Evolutionary conservation across 768 basidiomycete genomes (phyloP), one percentile per base, ranked within the genome.

Genomic region (Dioszegia crocea): DNA sequence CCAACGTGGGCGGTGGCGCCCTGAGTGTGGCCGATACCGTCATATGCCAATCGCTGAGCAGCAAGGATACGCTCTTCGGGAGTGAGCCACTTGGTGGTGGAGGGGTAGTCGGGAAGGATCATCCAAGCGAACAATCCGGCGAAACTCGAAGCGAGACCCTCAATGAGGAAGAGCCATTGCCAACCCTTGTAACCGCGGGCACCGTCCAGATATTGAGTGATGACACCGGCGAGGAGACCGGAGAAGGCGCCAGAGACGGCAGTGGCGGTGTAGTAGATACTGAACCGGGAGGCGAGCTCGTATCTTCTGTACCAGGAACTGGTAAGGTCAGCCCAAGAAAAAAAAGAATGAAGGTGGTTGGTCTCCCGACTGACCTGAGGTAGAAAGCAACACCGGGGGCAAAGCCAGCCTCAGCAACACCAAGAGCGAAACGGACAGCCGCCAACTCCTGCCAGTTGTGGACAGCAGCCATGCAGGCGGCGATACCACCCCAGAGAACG

Each of bases 161-260:
- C 71, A 33, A 70, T 70, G 48, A 68, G 62, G 40, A 52, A 60
- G 31, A 61, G 31, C 51, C 56, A 78, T 56, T 68, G 66, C 57
- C 71, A 71, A 6, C 77, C 77, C 27, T 58, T 62, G 44, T 68
- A 53, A 10, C 70, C 67, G 0, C 66, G 63, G 9, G 65, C 61
- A 19, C 70, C 72, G 47, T 78, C 61, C 53, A 78, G 24, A 60
- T 74, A 56, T 64, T 69, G 41, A 23, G 75, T 77, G 62, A 78
- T 76, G 31, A 72, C 64, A 53, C 76, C 77, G 17, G 76, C 77
- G 19, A 78, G 65, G 2, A 78, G 60, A 58, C 77, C 77, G 14
- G 73, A 73, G 68, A 78, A 76, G 3, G 76, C 76, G 26, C 77
- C 77, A 4, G 73, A 71, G 2, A 76, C 65, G 27, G 75, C 65